Evolutionary conservation across 2,329 filamentous ascomycete species (phyloP).

Genomic region (Penicillium thymicola): DNA sequence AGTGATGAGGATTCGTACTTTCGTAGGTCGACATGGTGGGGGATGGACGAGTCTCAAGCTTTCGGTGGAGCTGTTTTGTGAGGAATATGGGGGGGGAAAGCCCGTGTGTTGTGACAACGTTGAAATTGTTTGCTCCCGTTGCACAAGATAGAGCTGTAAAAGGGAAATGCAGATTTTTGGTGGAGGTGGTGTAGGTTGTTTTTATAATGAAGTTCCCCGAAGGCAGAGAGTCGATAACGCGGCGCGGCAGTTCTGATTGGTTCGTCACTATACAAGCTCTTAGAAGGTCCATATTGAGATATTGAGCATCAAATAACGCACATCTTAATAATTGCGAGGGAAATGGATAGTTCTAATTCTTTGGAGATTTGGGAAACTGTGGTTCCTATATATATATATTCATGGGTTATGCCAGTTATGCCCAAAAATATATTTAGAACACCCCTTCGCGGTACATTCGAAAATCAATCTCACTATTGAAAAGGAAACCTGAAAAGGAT

Average conservation of each 20-base stretch:
- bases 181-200: background rate
- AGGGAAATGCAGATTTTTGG: background rate
- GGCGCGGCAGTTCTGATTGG: conserved; percentile 13
- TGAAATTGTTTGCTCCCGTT: conserved; percentile 4
- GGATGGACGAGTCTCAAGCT: conserved; percentile 5
- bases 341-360: background rate
- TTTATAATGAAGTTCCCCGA: background rate
- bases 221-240: conserved; percentile 26
- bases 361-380: too few species aligned
- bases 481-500: too few species aligned
- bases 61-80: conserved; percentile 5
- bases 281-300: background rate
- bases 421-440: too few species aligned
- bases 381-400: too few species aligned
- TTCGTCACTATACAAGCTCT: background rate
- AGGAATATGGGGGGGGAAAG: conserved; percentile 6
- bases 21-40: conserved; percentile 43
- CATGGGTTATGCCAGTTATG: too few species aligned
- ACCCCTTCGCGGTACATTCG: too few species aligned
- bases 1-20: conserved; percentile 23
- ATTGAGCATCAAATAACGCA: background rate
- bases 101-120: conserved; percentile 9
- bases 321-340: background rate
- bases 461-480: too few species aligned
- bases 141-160: background rate